Base-by-base conservation (phyloP, 2,329 filamentous ascomycete species). In the Hortaea werneckii region DNA sequence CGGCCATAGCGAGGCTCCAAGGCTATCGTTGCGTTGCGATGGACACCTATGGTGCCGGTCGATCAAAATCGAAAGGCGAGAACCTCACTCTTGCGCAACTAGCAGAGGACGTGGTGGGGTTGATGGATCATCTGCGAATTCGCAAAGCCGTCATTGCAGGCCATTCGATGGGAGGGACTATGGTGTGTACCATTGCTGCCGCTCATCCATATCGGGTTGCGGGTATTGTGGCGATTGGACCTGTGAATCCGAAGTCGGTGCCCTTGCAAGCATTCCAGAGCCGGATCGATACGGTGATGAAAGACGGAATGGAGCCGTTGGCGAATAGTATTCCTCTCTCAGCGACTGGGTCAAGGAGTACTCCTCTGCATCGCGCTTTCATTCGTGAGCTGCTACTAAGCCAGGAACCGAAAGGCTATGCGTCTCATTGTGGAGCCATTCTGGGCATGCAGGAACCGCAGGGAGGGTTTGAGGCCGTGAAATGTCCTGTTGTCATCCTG, bases 81-180 rank as follows among this genome's bases (percentile, higher is more conserved):
- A 64, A 67, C 45, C 67, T 79, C 42, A 75, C 67, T 30, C 69
- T 82, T 27, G 61, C 70, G 5, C 70, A 65, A 5, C 75, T 83
- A 37, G 73, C 74, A 4, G 61, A 70, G 5, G 79, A 82, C 65
- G 71, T 74, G 1, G 60, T 76, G n/a, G 68, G 62, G 0, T 65
- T 83, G 9, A 60, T 84, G 46, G 69, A 76, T 45, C 62, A 65
- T 5, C 58, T 85, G 6, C 55, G 65, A 0, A 67, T 83, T 12
- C 50, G 68, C 5, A 73, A 76, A 44, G 72, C 74, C 1, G 62
- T 83, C 1, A 69, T 77, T 1, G 76, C 82, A 1, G 83, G 82
- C 0, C 82, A 85, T 56, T 83, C 79, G 0, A 85, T 87, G 81
- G 82, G 82, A 20, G 80, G 78, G 0, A 75, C 84, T 3, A 73